Evolutionary conservation across 768 basidiomycete genomes (phyloP), one percentile per base, ranked within the genome.

Genomic region (Harrya chromipes): DNA sequence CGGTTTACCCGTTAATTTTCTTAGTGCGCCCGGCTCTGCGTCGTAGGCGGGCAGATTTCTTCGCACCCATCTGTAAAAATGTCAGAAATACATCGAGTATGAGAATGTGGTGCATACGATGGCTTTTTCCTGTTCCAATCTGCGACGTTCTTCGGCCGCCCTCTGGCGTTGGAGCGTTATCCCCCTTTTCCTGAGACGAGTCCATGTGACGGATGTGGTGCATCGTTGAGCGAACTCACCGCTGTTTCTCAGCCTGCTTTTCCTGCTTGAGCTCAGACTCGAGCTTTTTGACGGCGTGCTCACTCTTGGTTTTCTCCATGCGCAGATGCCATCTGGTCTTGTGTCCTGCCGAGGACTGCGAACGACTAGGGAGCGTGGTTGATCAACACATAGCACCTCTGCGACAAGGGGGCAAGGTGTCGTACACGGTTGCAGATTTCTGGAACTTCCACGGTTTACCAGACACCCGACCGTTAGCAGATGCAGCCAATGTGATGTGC

Each of bases 11-110:
- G 52, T 85, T 86, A 51, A 93, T 78, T 68, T 90, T 91, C 67
- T 90, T 92, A 36, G 81, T 82, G 31, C 87, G 75, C 36, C 90
- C 90, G 41, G 82, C 83, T 69, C 73, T 85, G 49, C 85, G 80
- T 49, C 83, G 80, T 31, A 87, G 71, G 49, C 90, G 74, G 14
- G 86, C 85, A 35, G 88, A 80, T 67, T 85, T 91, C 47, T 82
- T 75, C 40, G 85, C 86, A 49, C 90, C 87, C 84, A 93, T 87
- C 90, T 91, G 29, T 20, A 57, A 49, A 45, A 41, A 13, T 26
- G 48, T 49, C 16, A 47, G 40, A 31, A 40, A 34, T 10, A 36
- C 14, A 27, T 37, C 46, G 47, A 20, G 12, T 29, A 12, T 24
- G 14, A 14, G 39, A 17, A 46, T 34, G 35, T 1, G 14, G 29